A percentile compares a stretch with the other conserved stretches of the same genome.
phyloP scores from a whole-genome alignment of 1,284 basidiomycete genomes.

The Tilletia caries region DNA sequence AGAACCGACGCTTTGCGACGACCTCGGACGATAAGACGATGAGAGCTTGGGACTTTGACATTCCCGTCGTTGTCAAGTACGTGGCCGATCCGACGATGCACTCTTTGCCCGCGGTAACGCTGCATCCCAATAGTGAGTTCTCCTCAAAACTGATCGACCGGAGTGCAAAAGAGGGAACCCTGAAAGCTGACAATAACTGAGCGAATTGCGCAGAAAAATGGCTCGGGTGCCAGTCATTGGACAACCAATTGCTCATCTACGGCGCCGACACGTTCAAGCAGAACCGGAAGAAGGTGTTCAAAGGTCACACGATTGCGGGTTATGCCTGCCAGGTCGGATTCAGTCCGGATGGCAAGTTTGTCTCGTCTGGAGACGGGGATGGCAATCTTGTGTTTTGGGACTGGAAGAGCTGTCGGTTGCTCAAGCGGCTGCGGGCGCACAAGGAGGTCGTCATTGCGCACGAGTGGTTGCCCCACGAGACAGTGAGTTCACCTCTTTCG shows the following conservation, averaged over 20 bases:
- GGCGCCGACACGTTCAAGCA: slow-evolving; percentile 91
- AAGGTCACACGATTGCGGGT: slow-evolving; percentile 90
- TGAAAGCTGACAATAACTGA: background rate
- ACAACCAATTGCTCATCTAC: slow-evolving; percentile 96
- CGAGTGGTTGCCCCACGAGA: slow-evolving; percentile 96
- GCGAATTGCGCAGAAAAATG: slow-evolving; percentile 69
- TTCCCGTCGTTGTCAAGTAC: slow-evolving; percentile 98
- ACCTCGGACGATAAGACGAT: slow-evolving; percentile 99
- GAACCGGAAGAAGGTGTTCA: slow-evolving; percentile 96
- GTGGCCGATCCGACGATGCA: slow-evolving; percentile 99
- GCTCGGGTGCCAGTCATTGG: slow-evolving; percentile 92
- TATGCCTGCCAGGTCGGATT: slow-evolving; percentile 96
- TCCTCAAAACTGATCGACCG: background rate
- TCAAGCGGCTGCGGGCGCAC: slow-evolving; percentile 82
- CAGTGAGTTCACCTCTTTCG: slow-evolving; percentile 60
- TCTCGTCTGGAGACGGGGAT: slow-evolving; percentile 89
- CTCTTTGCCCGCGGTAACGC: slow-evolving; percentile 94
- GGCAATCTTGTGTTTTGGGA: slow-evolving; percentile 99
- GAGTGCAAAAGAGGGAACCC: background rate
- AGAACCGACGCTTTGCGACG: slow-evolving; percentile 92
- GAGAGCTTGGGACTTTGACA: slow-evolving; percentile 84
- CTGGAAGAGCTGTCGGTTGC: slow-evolving; percentile 91
- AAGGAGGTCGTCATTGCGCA: slow-evolving; percentile 93
- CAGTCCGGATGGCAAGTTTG: slow-evolving; percentile 94
- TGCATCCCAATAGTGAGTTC: slow-evolving; percentile 88